Conservation (phyloP, 805 yeast genomes). For the Pichia occidentalis region DNA sequence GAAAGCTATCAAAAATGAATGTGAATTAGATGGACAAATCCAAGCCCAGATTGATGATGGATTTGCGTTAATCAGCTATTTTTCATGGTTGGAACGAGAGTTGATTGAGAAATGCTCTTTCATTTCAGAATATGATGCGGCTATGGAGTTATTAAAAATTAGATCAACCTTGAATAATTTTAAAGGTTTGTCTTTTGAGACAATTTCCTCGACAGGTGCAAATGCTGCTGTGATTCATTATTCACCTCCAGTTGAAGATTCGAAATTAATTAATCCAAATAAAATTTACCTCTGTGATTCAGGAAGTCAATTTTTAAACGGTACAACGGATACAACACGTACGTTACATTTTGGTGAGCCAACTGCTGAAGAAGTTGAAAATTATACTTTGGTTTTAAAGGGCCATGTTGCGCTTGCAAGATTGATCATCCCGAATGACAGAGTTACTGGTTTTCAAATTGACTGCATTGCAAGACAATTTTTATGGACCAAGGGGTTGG, state of each 20-base stretch:
- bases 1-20: slow-evolving; percentile 45
- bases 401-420: slow-evolving; percentile 47
- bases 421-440: slow-evolving; percentile 44
- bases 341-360: slow-evolving; percentile 51
- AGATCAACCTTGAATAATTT: slow-evolving; percentile 47
- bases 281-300: slow-evolving; percentile 51
- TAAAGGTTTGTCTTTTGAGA: slow-evolving; percentile 63
- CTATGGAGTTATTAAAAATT: slow-evolving; percentile 48
- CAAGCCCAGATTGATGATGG: slow-evolving; percentile 54
- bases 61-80: slow-evolving; percentile 45
- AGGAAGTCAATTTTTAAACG: slow-evolving; percentile 56
- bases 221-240: slow-evolving; percentile 78
- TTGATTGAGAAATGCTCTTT: slow-evolving; percentile 36
- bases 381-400: slow-evolving; percentile 52
- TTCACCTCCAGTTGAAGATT: slow-evolving; percentile 42
- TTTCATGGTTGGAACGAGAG: slow-evolving; percentile 53
- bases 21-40: slow-evolving; percentile 46
- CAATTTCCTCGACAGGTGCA: slow-evolving; percentile 69
- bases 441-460: slow-evolving; percentile 46
- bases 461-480: slow-evolving; percentile 54
- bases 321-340: slow-evolving; percentile 61
- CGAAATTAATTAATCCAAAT: slow-evolving; percentile 44
- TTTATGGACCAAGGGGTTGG: slow-evolving; percentile 51
- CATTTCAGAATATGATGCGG: slow-evolving; percentile 62
- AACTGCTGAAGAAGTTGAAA: slow-evolving; percentile 36